phyloP scores from a whole-genome alignment of 2,329 filamentous ascomycete species.

The Penicillium hesseltinei region DNA sequence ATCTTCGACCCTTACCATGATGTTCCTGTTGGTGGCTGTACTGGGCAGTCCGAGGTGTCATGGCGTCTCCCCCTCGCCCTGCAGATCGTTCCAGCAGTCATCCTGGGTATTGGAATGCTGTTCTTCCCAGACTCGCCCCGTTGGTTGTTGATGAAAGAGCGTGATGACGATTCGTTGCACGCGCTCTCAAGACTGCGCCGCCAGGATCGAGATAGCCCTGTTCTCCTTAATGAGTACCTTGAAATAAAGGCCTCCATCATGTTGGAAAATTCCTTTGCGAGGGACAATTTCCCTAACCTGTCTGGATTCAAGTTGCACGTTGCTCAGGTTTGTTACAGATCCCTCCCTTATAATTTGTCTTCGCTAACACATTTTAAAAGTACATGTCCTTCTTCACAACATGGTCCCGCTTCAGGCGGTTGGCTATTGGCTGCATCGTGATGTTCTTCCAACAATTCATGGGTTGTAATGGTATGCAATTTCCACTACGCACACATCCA shows the following conservation, averaged over 20 bases:
- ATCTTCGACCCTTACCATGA: slow-evolving; percentile 44
- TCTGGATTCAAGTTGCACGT: slow-evolving; percentile 32
- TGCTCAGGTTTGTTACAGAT: slow-evolving; percentile 28
- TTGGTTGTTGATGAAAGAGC: slow-evolving; percentile 52
- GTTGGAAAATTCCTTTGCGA: slow-evolving; percentile 35
- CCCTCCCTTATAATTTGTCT: neutral
- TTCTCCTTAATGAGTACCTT: slow-evolving; percentile 51
- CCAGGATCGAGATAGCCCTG: slow-evolving; percentile 44
- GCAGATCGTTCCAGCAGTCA: slow-evolving; percentile 45
- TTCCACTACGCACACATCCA: neutral
- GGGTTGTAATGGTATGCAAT: slow-evolving; percentile 43
- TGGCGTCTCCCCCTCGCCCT: slow-evolving; percentile 50
- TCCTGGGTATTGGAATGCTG: slow-evolving; percentile 41
- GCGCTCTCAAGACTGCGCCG: slow-evolving; percentile 51
- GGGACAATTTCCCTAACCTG: slow-evolving; percentile 30
- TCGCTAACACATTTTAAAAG: slow-evolving; percentile 19
- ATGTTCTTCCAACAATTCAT: slow-evolving; percentile 50
- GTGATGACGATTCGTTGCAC: slow-evolving; percentile 50
- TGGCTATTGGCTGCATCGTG: slow-evolving; percentile 41
- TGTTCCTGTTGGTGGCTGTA: slow-evolving; percentile 48
- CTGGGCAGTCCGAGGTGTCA: slow-evolving; percentile 49
- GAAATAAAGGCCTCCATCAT: slow-evolving; percentile 50
- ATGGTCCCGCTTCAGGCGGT: slow-evolving; percentile 37
- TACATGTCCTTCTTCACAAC: slow-evolving; percentile 36
- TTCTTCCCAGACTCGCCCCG: slow-evolving; percentile 59